Percentiles rank a stretch among this genome's conserved stretches.
Conservation (phyloP, 2,329 filamentous ascomycete genomes). For the Alternaria brassicae region DNA sequence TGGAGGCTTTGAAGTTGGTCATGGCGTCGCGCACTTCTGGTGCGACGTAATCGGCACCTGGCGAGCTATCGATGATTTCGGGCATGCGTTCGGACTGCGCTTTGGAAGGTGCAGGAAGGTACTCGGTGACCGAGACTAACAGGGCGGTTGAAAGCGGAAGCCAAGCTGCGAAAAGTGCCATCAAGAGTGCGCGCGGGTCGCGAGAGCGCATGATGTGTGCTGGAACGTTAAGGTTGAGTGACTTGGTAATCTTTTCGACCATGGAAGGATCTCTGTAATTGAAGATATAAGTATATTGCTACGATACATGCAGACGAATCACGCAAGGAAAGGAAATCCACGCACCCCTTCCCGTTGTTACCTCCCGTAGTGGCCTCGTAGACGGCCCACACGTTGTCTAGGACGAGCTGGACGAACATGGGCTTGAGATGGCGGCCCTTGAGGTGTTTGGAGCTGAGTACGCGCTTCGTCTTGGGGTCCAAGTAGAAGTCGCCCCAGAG, state of each 20-base stretch:
- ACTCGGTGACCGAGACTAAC: conserved; percentile 91
- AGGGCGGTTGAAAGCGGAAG: conserved; percentile 90
- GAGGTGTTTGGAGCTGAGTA: conserved; percentile 87
- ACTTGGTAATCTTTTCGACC: conserved; percentile 94
- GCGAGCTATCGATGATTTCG: conserved; percentile 78
- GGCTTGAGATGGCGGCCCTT: conserved; percentile 92
- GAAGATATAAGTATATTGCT: conserved; percentile 52
- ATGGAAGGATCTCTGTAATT: conserved; percentile 71
- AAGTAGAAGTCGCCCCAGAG: conserved; percentile 97
- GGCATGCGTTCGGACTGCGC: conserved; percentile 85
- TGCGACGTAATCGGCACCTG: conserved; percentile 76
- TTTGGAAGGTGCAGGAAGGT: conserved; percentile 79
- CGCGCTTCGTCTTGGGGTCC: conserved; percentile 95
- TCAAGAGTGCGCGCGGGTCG: conserved; percentile 83
- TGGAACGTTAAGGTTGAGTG: conserved; percentile 81
- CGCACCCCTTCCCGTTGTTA: conserved; percentile 79
- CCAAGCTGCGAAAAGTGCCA: conserved; percentile 87
- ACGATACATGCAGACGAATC: conserved; percentile 41
- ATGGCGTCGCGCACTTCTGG: conserved; percentile 78
- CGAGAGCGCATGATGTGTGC: conserved; percentile 83
- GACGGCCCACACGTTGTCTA: conserved; percentile 95
- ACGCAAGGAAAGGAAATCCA: conserved; percentile 51
- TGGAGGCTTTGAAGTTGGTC: conserved; percentile 74
- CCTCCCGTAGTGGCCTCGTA: conserved; percentile 90
- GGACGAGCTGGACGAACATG: conserved; percentile 95